These are phyloP conservation scores for Trichoderma semiorbis DNA, from an alignment of 2,329 filamentous ascomycete species.

Conservation along the genomic window DNA sequence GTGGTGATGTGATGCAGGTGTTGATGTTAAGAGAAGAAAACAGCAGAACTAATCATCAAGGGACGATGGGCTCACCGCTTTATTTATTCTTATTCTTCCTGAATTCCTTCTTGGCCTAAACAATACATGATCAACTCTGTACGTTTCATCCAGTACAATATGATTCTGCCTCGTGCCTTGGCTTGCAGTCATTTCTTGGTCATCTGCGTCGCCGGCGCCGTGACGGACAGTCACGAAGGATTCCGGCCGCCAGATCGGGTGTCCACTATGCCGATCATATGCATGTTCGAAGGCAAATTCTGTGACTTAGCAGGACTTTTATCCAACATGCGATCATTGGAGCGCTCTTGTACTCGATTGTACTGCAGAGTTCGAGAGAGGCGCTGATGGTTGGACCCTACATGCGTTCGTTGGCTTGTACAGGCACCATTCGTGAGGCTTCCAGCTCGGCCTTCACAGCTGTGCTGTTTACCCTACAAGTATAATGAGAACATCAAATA, in stretches of 20 bases:
- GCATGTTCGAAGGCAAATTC: background rate
- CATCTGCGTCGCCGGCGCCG: background rate
- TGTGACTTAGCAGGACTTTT: background rate
- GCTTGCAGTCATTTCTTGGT: background rate
- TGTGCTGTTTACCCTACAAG: background rate
- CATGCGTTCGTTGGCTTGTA: background rate
- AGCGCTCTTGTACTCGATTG: background rate
- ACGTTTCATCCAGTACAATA: background rate
- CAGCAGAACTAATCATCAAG: background rate
- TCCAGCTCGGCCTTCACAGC: background rate
- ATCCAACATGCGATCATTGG: background rate
- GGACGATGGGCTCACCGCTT: background rate
- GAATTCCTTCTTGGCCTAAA: background rate
- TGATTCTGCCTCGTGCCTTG: background rate
- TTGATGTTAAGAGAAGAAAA: background rate
- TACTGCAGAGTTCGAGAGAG: background rate
- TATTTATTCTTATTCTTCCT: background rate
- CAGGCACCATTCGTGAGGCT: background rate
- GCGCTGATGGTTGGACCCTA: background rate
- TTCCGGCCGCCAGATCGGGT: background rate
- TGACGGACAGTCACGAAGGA: background rate
- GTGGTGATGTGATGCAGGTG: background rate
- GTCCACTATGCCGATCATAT: background rate
- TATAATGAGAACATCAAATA: background rate
- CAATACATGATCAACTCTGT: background rate